Evolutionary conservation across 2,329 filamentous ascomycete species (phyloP).

Genomic region (Sporothrix pseudoabietina): DNA sequence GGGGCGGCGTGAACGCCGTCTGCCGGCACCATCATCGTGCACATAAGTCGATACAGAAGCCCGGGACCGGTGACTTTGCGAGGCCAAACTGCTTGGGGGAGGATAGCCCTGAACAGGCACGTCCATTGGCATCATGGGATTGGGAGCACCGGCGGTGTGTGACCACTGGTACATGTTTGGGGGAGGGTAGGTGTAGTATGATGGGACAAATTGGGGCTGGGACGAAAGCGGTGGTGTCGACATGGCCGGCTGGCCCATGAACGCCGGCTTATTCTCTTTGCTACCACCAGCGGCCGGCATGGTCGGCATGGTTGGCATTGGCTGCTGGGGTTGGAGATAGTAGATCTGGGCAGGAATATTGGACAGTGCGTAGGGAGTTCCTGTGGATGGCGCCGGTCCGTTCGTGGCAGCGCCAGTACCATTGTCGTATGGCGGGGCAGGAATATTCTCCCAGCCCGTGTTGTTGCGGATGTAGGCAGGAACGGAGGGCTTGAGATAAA

Average conservation of each 20-base stretch:
- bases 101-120: background rate
- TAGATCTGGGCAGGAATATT: slow-evolving; percentile 32
- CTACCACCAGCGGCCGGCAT: background rate
- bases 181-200: slow-evolving; percentile 2
- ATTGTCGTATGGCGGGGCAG: slow-evolving; percentile 22
- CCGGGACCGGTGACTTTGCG: background rate
- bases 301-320: background rate
- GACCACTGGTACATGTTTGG: background rate
- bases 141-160: background rate
- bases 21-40: background rate
- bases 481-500: slow-evolving; percentile 13
- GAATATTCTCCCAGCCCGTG: slow-evolving; percentile 27
- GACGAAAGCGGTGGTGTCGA: background rate
- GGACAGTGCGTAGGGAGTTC: slow-evolving; percentile 26
- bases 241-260: background rate
- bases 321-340: slow-evolving; percentile 30
- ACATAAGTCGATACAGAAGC: background rate
- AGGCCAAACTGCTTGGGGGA: background rate
- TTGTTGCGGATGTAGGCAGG: slow-evolving; percentile 25
- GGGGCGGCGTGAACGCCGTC: background rate
- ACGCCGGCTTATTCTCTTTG: background rate
- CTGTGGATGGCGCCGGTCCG: background rate
- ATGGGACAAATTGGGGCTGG: background rate
- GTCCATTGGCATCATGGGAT: background rate
- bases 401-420: background rate